A percentile compares a stretch with the other conserved stretches of the same genome.
phyloP scores from a whole-genome alignment of 139 green algal genomes.

The Coelastrella sp. region DNA sequence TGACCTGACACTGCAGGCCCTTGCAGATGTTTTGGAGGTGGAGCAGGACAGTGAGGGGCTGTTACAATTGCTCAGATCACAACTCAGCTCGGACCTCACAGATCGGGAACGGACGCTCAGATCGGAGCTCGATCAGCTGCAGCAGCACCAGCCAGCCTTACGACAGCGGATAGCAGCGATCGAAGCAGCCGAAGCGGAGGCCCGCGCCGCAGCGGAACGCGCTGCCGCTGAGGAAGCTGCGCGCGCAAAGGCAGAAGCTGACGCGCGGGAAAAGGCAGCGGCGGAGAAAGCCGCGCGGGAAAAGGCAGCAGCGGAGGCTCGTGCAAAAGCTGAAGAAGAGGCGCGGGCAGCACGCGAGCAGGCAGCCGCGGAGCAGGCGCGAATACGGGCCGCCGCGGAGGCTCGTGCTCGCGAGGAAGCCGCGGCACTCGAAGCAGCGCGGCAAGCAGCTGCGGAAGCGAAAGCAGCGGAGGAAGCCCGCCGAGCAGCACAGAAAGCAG shows the following conservation, averaged over 20 bases:
- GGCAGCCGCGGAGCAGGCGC: conserved; percentile 5
- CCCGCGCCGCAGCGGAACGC: conserved; percentile 33
- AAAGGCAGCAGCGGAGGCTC: conserved; percentile 9
- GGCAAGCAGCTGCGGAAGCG: not conserved
- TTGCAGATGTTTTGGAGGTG: not conserved
- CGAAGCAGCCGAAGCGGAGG: not conserved
- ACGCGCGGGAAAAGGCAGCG: conserved; percentile 40
- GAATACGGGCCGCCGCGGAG: not conserved
- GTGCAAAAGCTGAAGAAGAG: not conserved
- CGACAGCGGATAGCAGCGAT: conserved; percentile 8
- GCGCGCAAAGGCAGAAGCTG: not conserved
- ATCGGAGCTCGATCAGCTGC: not conserved
- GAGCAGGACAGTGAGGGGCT: not conserved
- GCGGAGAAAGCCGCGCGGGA: conserved; percentile 7
- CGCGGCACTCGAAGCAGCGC: not conserved
- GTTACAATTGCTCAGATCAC: conserved; percentile 2
- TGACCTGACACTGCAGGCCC: not conserved
- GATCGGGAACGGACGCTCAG: not conserved
- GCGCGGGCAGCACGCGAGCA: not conserved
- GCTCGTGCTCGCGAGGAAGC: not conserved
- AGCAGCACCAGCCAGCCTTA: not conserved
- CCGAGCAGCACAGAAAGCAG: not conserved
- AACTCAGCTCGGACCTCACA: not conserved
- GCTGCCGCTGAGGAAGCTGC: conserved; percentile 8
- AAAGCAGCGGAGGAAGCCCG: not conserved